Evolutionary conservation across 208 protist genomes (phyloP), one percentile per base, ranked within the genome.

Genomic region (Paratrypanosoma confusum): DNA sequence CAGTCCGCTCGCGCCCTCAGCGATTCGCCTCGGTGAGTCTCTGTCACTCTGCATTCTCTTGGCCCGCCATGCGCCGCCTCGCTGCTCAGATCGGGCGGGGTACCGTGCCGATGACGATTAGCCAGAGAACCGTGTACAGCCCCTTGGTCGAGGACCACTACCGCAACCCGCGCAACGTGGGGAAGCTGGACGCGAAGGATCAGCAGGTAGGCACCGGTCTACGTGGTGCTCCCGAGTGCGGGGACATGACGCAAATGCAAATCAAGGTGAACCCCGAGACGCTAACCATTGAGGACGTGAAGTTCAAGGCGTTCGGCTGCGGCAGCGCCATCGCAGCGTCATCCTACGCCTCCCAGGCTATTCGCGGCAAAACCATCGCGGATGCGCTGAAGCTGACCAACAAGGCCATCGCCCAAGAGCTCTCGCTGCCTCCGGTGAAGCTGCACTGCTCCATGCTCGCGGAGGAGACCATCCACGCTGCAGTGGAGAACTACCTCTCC

Each of bases 221-320:
- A 4, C 96, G 98, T 24, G 97, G 97, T 34, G 95, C 96, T 13
- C 96, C 97, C 17, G 95, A 97, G 37, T 99, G 98, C 65, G 98
- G 97, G 24, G 98, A 99, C 65, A 96, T 99, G 52, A 97, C 98
- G 58, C 96, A 98, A 66, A 90, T 99, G 55, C 95, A 99, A 64
- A 74, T 99, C 13, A 92, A 95, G 60, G 74, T 96, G 7, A 93
- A 96, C 53, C 80, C 86, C 7, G 74, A 95, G 23, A 87, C 79
- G 8, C 63, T 84, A 18, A 55, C 85, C 16, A 97, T 98, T 40
- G 76, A 84, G 23, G 90, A 98, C 58, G 94, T 97, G 13, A 85
- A 85, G 51, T 99, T 98, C 59, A 98, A 99, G 72, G 98, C 97
- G 0, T 99, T 99, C 68, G 98, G 98, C 36, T 99, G 98, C 66